Evolutionary conservation across 2,329 filamentous ascomycete genomes (phyloP).

Genomic region (Penicillium sp.): DNA sequence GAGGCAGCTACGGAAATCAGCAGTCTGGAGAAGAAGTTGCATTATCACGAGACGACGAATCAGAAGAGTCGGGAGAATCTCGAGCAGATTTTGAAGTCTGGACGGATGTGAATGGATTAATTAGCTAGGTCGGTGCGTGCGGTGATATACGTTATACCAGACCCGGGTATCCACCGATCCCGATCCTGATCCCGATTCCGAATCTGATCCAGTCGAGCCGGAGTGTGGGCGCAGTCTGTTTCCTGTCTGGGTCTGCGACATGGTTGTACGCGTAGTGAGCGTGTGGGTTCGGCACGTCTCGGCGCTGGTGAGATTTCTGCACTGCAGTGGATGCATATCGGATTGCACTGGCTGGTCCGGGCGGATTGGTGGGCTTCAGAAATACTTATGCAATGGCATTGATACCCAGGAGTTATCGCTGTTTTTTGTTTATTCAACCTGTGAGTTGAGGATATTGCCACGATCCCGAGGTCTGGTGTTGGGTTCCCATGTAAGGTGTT

Average conservation of each 20-base stretch:
- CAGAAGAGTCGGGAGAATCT: conserved; percentile 93
- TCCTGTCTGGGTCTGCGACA: neutral
- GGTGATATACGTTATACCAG: neutral
- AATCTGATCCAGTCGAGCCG: too few species aligned
- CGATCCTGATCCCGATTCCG: too few species aligned
- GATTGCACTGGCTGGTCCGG: conserved; percentile 1
- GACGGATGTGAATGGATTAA: conserved; percentile 29
- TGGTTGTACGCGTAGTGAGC: too few species aligned
- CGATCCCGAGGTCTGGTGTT: neutral
- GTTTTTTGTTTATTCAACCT: neutral
- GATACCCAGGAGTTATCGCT: conserved; percentile 22
- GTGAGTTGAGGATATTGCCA: neutral
- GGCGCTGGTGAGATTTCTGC: neutral
- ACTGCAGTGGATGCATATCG: neutral
- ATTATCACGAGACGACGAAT: conserved; percentile 92
- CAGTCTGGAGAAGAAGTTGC: conserved; percentile 81
- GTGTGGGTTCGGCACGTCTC: neutral
- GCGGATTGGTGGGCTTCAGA: neutral
- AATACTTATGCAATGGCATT: conserved; percentile 9
- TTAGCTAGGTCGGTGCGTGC: neutral
- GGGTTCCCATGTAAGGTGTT: too few species aligned
- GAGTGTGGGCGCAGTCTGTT: too few species aligned
- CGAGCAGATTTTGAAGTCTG: conserved; percentile 76
- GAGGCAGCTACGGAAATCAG: conserved; percentile 76
- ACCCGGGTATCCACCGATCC: too few species aligned